Evolutionary conservation across 73 alveolate genomes (phyloP).

Genomic region (Paraurostyla sp.): DNA sequence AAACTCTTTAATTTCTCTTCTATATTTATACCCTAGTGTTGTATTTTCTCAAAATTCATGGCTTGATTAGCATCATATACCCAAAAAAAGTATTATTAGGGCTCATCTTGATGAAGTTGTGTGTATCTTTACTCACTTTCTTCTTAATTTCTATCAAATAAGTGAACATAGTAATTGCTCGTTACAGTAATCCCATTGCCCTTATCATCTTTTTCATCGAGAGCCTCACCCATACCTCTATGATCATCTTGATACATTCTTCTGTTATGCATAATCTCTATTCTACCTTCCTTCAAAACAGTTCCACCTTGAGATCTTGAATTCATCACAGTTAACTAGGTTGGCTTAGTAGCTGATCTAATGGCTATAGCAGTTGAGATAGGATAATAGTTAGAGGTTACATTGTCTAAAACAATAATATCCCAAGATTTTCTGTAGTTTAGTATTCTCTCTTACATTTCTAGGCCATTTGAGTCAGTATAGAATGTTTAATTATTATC

Average conservation of each 20-base stretch:
- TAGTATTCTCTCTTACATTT: conserved; percentile 80
- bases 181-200: conserved; percentile 40
- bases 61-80: background rate
- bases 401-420: conserved; percentile 66
- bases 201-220: conserved; percentile 59
- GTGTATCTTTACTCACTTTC: conserved; percentile 42
- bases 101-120: conserved; percentile 40
- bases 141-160: background rate
- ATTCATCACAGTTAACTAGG: conserved; percentile 73
- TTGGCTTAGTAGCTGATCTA: conserved; percentile 68
- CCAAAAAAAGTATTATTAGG: conserved; percentile 35
- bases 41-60: background rate
- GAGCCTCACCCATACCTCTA: conserved; percentile 78
- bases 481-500: conserved; percentile 74
- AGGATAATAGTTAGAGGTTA: conserved; percentile 96
- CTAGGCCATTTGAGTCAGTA: conserved; percentile 90
- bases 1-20: background rate
- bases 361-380: conserved; percentile 86
- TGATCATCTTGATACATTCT: conserved; percentile 74
- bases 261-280: conserved; percentile 96
- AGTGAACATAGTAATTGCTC: conserved; percentile 19
- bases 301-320: conserved; percentile 96
- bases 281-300: conserved; percentile 86
- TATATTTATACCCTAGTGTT: background rate
- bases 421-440: conserved; percentile 89